A percentile compares a stretch with the other conserved stretches of the same genome.
These are phyloP conservation scores for Paraglomus brasilianum DNA, from an alignment of 192 early-diverging fungal species.

Conservation along the genomic window DNA sequence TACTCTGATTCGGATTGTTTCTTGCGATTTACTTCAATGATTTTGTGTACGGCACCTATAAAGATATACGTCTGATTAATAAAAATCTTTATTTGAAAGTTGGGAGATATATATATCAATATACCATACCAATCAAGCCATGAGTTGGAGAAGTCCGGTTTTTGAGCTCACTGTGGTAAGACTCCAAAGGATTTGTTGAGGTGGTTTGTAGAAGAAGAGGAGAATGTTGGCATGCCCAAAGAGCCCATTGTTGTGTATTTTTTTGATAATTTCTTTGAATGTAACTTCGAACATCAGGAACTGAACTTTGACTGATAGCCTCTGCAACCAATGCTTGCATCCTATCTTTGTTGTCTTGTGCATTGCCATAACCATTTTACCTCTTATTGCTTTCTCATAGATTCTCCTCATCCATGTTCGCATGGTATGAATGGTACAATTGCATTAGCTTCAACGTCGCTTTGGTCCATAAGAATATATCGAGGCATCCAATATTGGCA, in stretches of 20 bases:
- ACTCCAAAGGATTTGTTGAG: conserved; percentile 17
- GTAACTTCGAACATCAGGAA: conserved; percentile 5
- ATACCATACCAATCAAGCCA: conserved; percentile 15
- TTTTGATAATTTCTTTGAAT: conserved; percentile 21
- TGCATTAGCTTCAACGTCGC: conserved; percentile 3
- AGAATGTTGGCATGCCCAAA: conserved; percentile 26
- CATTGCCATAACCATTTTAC: conserved; percentile 20
- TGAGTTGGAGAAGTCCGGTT: neutral
- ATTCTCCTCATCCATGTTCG: conserved; percentile 25
- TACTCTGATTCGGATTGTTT: conserved; percentile 11
- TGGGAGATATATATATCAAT: no score
- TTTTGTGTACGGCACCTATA: conserved; percentile 12
- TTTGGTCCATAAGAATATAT: conserved; percentile 30
- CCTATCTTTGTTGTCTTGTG: conserved; percentile 19
- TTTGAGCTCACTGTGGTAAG: conserved; percentile 27
- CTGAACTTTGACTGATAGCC: conserved; percentile 15
- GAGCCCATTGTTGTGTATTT: conserved; percentile 15
- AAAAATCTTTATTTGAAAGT: no score
- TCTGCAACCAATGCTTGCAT: conserved; percentile 4
- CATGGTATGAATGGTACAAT: conserved; percentile 33
- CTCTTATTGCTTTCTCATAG: conserved; percentile 5
- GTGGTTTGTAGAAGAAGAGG: conserved; percentile 29
- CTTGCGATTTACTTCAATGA: neutral
- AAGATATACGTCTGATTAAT: no score
- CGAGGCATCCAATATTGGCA: conserved; percentile 6